Percentiles rank a stretch among this genome's conserved stretches.
Evolutionary conservation across 306 rosid species (phyloP).

Genomic region (Prunus salicina): DNA sequence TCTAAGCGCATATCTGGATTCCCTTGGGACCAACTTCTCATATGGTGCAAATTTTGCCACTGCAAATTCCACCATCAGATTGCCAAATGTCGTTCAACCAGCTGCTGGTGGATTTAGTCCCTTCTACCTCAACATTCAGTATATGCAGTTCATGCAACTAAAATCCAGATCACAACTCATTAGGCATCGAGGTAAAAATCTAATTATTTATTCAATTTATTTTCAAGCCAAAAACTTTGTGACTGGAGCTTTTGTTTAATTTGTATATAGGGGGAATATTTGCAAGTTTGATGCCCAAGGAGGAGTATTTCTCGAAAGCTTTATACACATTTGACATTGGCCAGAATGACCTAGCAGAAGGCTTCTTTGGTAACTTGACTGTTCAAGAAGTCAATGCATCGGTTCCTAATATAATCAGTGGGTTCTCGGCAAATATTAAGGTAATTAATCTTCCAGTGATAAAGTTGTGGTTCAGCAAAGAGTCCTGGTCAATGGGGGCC

Average conservation of each 20-base stretch:
- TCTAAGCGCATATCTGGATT: conserved; percentile 41
- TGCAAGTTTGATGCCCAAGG: conserved; percentile 17
- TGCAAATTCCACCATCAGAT: conserved; percentile 35
- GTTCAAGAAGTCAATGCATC: conserved; percentile 30
- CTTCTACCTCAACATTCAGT: conserved; percentile 39
- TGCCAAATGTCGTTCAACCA: conserved; percentile 24
- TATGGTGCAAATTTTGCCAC: conserved; percentile 47
- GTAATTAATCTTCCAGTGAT: conserved; percentile 10
- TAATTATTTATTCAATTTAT: too few relatives aligned
- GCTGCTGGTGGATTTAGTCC: conserved; percentile 31
- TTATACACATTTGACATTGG: conserved; percentile 54
- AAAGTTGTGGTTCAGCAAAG: too few relatives aligned
- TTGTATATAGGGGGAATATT: conserved; percentile 7
- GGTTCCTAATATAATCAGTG: conserved; percentile 31
- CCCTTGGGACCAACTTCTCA: conserved; percentile 34
- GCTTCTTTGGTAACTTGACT: conserved; percentile 12
- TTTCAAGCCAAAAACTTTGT: background rate
- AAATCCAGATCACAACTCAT: conserved; percentile 19
- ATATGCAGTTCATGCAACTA: conserved; percentile 30
- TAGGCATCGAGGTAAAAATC: conserved; percentile 24
- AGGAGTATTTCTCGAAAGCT: conserved; percentile 31
- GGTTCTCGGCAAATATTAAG: conserved; percentile 36
- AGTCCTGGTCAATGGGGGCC: too few relatives aligned
- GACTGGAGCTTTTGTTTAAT: background rate
- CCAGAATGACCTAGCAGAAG: conserved; percentile 38